These are phyloP conservation scores for Solanum chaucha DNA, from an alignment of 257 asterid genomes.

Conservation along the genomic window DNA sequence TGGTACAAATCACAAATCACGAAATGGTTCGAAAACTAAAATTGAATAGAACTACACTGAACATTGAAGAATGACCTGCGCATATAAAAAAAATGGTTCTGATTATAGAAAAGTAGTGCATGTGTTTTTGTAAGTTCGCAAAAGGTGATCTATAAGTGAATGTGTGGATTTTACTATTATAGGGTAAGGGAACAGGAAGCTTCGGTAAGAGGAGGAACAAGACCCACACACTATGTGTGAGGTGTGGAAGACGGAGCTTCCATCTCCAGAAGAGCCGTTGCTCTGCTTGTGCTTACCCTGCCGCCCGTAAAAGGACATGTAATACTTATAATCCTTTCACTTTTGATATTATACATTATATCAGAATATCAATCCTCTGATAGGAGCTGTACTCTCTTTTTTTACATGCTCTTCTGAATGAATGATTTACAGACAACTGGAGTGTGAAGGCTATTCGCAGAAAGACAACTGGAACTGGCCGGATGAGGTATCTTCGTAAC, in stretches of 20 bases:
- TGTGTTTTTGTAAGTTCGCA: background rate
- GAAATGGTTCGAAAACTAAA: background rate
- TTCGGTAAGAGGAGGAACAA: conserved; percentile 64
- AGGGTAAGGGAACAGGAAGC: conserved; percentile 65
- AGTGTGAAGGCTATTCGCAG: conserved; percentile 80
- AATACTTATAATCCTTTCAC: background rate
- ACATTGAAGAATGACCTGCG: background rate
- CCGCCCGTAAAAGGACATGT: conserved; percentile 60
- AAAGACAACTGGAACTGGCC: conserved; percentile 82
- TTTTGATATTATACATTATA: background rate
- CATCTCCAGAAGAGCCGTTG: conserved; percentile 69
- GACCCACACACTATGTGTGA: conserved; percentile 57
- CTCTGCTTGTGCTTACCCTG: conserved; percentile 59
- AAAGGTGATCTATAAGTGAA: background rate
- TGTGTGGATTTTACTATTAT: conserved; percentile 2
- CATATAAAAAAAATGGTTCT: background rate
- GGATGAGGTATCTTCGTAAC: conserved; percentile 73
- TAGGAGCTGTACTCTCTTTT: background rate
- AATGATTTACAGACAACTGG: conserved; percentile 33
- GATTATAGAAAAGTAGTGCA: background rate
- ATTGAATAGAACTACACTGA: background rate
- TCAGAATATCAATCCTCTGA: background rate
- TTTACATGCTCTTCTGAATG: background rate
- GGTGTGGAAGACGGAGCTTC: conserved; percentile 57
- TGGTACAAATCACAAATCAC: background rate